These are phyloP conservation scores for Stemphylium lycopersici DNA, from an alignment of 2,329 filamentous ascomycete genomes.

Conservation along the genomic window DNA sequence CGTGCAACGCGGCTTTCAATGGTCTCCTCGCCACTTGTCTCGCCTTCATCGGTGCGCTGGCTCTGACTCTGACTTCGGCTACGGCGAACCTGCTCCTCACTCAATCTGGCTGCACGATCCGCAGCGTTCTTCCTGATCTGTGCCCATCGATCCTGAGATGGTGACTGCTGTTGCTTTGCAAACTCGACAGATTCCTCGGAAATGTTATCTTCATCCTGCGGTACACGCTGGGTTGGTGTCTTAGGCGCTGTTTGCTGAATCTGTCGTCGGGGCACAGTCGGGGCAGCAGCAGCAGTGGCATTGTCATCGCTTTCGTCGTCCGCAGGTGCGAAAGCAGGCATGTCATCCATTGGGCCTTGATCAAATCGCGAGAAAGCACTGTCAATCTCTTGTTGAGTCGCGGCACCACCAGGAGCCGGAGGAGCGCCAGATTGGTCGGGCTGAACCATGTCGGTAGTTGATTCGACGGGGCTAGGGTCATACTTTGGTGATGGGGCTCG, in stretches of 20 bases:
- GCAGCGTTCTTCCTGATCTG: slow-evolving; percentile 95
- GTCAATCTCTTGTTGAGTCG: slow-evolving; percentile 64
- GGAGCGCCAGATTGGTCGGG: slow-evolving; percentile 55
- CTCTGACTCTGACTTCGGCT: slow-evolving; percentile 61
- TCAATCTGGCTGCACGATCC: slow-evolving; percentile 71
- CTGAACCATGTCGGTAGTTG: slow-evolving; percentile 24
- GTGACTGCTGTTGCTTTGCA: slow-evolving; percentile 47
- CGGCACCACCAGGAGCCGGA: slow-evolving; percentile 65
- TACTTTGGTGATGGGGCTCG: slow-evolving; percentile 28
- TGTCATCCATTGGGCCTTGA: slow-evolving; percentile 85
- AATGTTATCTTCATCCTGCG: slow-evolving; percentile 38
- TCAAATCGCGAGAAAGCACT: slow-evolving; percentile 75
- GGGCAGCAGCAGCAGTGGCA: slow-evolving; percentile 21
- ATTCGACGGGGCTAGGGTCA: slow-evolving; percentile 35
- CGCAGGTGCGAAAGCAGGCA: slow-evolving; percentile 78
- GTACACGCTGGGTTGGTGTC: slow-evolving; percentile 27
- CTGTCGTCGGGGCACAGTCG: slow-evolving; percentile 32
- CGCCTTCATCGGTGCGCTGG: slow-evolving; percentile 75
- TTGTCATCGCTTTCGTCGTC: slow-evolving; percentile 47
- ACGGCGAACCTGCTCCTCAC: slow-evolving; percentile 67
- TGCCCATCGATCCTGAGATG: slow-evolving; percentile 81
- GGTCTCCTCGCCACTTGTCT: slow-evolving; percentile 94
- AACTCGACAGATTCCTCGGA: slow-evolving; percentile 54
- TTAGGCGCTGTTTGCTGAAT: slow-evolving; percentile 20
- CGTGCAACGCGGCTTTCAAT: slow-evolving; percentile 96